These are phyloP conservation scores for Plasmodium adleri DNA, from an alignment of 169 alveolate genomes.

Conservation along the genomic window DNA sequence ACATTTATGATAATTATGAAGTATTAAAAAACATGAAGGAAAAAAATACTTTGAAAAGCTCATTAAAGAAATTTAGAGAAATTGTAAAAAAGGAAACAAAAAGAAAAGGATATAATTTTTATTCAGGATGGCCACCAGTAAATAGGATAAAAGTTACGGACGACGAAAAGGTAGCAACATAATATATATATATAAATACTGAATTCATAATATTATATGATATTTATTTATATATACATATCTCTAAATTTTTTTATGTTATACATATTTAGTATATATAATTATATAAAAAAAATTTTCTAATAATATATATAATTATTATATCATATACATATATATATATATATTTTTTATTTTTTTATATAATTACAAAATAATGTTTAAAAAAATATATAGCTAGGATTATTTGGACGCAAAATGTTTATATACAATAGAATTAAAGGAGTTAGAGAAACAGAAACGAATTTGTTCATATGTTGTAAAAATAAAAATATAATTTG, in stretches of 20 bases:
- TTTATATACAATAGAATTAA: slow-evolving; percentile 59
- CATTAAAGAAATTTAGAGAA: slow-evolving; percentile 73
- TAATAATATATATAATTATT: too few species aligned
- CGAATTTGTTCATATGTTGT: slow-evolving; percentile 71
- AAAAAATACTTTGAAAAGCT: slow-evolving; percentile 32
- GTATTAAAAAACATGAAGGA: slow-evolving; percentile 41
- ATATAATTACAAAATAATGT: background rate
- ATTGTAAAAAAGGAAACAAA: slow-evolving; percentile 70
- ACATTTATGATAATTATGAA: slow-evolving; percentile 55
- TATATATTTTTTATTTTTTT: background rate
- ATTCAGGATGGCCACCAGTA: slow-evolving; percentile 76
- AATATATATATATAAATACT: background rate
- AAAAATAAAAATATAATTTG: slow-evolving; percentile 51
- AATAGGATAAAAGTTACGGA: slow-evolving; percentile 63
- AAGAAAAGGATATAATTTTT: slow-evolving; percentile 67
- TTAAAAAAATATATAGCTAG: slow-evolving; percentile 22
- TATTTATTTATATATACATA: too few species aligned
- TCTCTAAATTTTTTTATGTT: too few species aligned
- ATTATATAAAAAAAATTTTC: too few species aligned
- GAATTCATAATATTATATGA: too few species aligned
- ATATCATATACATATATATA: too few species aligned
- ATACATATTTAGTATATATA: too few species aligned
- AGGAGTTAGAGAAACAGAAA: slow-evolving; percentile 49
- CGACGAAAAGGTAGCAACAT: slow-evolving; percentile 59
- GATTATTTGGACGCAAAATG: slow-evolving; percentile 56